phyloP scores from a whole-genome alignment of 179 eudicot genomes.

The Actinidia arguta region DNA sequence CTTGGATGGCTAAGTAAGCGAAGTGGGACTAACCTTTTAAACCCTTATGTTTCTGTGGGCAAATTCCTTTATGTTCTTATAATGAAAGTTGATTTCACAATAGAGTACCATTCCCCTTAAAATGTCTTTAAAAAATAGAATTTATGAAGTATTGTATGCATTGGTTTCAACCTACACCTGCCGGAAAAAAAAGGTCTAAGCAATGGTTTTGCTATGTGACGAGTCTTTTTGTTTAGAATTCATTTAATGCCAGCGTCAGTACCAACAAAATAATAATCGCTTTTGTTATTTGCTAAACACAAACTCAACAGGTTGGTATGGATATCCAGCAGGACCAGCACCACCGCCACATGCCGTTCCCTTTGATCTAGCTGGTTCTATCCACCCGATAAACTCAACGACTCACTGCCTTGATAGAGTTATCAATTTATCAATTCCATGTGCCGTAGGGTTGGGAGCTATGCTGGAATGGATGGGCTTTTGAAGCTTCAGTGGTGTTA shows the following conservation, averaged over 20 bases:
- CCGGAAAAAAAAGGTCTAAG: background rate
- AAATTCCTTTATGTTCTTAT: background rate
- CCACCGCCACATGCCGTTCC: too few relatives aligned
- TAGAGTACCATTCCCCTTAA: too few relatives aligned
- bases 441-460: background rate
- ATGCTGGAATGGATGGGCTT: slow-evolving; percentile 31
- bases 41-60: background rate
- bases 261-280: background rate
- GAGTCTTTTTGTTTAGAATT: background rate
- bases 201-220: background rate
- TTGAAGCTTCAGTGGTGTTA: background rate
- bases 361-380: too few relatives aligned
- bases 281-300: too few relatives aligned
- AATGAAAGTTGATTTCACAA: background rate
- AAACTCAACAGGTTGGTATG: too few relatives aligned
- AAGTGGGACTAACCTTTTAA: too few relatives aligned
- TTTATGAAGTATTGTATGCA: slow-evolving; percentile 2
- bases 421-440: background rate
- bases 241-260: background rate
- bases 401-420: background rate
- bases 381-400: slow-evolving; percentile 16
- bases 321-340: too few relatives aligned
- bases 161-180: background rate
- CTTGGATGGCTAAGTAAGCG: too few relatives aligned
- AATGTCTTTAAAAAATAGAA: too few relatives aligned